Evolutionary conservation across 768 basidiomycete species (phyloP).

Genomic region (Mycena vitilis): DNA sequence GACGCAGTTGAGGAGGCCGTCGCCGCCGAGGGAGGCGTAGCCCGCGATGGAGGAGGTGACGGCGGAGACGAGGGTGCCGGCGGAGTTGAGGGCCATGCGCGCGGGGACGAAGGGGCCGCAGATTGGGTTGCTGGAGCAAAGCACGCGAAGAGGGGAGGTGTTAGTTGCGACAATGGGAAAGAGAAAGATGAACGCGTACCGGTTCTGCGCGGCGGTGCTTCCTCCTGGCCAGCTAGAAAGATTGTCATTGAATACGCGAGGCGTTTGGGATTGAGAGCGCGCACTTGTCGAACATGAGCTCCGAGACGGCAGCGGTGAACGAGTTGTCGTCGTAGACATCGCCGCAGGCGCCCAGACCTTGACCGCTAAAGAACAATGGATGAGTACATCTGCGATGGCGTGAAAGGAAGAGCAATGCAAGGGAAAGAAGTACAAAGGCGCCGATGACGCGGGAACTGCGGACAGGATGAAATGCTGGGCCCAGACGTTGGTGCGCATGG

Average conservation of each 20-base stretch:
- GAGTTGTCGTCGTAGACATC: constrained; percentile 46
- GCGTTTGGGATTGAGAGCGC: too few relatives aligned
- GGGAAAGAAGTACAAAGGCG: too few relatives aligned
- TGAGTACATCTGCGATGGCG: constrained; percentile 13
- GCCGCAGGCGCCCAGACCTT: constrained; percentile 45
- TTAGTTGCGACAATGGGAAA: neutral
- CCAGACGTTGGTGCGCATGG: too few relatives aligned
- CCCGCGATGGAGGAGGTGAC: constrained; percentile 33
- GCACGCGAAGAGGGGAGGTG: neutral
- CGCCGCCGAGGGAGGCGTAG: constrained; percentile 43
- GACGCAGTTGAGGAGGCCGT: constrained; percentile 40
- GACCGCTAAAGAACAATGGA: constrained; percentile 36
- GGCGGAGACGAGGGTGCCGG: constrained; percentile 39
- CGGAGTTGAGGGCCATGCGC: constrained; percentile 35
- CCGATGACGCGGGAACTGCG: too few relatives aligned
- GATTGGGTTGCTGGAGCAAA: constrained; percentile 42
- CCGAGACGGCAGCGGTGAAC: constrained; percentile 46
- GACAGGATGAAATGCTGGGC: too few relatives aligned
- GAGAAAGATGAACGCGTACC: constrained; percentile 32
- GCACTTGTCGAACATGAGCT: constrained; percentile 40
- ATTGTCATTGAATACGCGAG: neutral
- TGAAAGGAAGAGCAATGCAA: too few relatives aligned
- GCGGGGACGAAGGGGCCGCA: constrained; percentile 46
- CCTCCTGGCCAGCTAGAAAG: constrained; percentile 37
- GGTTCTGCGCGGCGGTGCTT: constrained; percentile 38